Evolutionary conservation across 2,329 filamentous ascomycete species (phyloP), one percentile per base, ranked within the genome.

Genomic region (Xylaria sp.): DNA sequence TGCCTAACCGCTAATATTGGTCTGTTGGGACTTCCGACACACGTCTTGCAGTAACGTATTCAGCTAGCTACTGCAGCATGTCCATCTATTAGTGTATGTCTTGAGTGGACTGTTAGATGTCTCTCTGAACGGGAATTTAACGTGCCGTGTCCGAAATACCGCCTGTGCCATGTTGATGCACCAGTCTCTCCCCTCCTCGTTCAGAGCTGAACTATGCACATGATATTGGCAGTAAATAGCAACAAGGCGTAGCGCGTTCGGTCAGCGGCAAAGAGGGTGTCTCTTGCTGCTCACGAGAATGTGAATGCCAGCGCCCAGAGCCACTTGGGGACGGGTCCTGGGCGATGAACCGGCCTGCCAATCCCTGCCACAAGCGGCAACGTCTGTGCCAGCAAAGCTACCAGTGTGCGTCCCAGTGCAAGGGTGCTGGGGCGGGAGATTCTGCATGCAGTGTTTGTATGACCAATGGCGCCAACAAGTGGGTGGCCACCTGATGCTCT

Each of bases 251-350:
- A 60, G 60, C 61, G 52, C 63, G 63, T 56, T 69, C 66, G 69
- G 71, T 67, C 69, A 71, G 69, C 71, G 71, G 71, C 69, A 72
- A 63, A 50, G 28, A 70, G 54, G 44, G 34, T 56, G 52, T 55
- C 50, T 64, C 55, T 64, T n/a, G 37, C 25, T 52, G 61, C 25
- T 28, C 58, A 48, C 28, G 48, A 48, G 48, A 41, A 64, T 46
- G 41, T 51, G 48, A 41, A 64, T 46, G 41, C 51, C 37, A 55
- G 60, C 56, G 15, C 20, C 8, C n/a, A 68, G 39, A 51, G 57
- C 52, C 46, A 63, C 64, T 59, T 70, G 60, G 63, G 54, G 62
- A 25, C 44, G 63, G 37, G 56, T 25, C 50, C 18, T 48, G 54
- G 56, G 61, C 54, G 56, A 68, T 56, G 64, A 63, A 70, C 59